phyloP scores from a whole-genome alignment of 169 alveolate species.

The Cryptosporidium viatorum region DNA sequence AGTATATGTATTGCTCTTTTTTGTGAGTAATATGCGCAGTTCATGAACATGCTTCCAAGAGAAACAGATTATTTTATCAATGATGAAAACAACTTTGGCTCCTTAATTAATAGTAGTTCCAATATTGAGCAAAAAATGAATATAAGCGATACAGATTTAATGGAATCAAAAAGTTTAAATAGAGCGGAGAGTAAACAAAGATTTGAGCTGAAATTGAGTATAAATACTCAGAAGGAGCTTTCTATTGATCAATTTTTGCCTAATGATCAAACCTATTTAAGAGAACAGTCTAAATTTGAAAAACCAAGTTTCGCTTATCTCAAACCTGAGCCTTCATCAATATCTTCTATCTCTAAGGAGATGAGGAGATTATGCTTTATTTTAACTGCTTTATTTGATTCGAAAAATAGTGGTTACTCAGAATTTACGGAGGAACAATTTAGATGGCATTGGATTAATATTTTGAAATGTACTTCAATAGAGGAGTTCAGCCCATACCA shows the following conservation, averaged over 20 bases:
- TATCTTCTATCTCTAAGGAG: neutral
- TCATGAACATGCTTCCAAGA: neutral
- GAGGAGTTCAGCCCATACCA: neutral
- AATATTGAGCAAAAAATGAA: neutral
- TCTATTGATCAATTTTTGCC: neutral
- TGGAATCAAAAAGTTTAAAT: neutral
- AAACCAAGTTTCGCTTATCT: neutral
- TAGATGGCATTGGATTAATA: constrained; percentile 35
- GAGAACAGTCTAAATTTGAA: neutral
- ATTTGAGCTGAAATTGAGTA: neutral
- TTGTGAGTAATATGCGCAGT: neutral
- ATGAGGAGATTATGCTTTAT: constrained; percentile 5
- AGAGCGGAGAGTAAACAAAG: neutral
- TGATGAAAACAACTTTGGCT: too few species aligned
- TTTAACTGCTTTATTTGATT: constrained; percentile 3
- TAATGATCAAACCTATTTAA: neutral
- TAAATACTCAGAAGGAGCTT: neutral
- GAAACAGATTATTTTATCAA: neutral
- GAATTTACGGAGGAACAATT: constrained; percentile 18
- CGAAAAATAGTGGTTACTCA: neutral
- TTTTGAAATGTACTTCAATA: neutral
- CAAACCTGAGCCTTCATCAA: constrained; percentile 6
- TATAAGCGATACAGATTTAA: too few species aligned
- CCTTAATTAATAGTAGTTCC: neutral
- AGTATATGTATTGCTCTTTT: neutral